Conservation (phyloP, 2,329 filamentous ascomycete genomes). For the Cladosporium sp. region DNA sequence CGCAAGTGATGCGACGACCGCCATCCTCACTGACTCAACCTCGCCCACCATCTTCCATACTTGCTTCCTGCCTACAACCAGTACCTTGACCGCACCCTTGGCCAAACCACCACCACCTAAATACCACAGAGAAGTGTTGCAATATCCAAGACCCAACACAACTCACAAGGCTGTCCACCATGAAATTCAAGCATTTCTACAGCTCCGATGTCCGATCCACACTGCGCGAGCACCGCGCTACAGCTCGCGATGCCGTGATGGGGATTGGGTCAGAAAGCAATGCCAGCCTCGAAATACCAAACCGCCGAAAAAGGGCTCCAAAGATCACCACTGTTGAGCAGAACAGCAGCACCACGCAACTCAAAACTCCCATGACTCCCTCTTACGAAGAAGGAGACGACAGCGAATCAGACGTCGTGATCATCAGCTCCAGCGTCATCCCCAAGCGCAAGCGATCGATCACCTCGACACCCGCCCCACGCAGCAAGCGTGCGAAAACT, state of each 20-base stretch:
- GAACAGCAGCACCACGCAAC: too few relatives aligned
- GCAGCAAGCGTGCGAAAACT: neutral
- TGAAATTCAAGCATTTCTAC: neutral
- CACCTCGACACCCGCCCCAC: neutral
- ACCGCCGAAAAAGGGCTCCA: too few relatives aligned
- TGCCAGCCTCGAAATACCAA: neutral
- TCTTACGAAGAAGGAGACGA: neutral
- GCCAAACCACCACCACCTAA: neutral
- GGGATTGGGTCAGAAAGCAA: neutral
- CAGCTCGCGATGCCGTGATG: neutral
- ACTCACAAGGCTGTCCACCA: neutral
- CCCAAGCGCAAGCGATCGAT: conserved; percentile 2
- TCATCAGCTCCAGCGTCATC: neutral
- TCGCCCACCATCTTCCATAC: neutral
- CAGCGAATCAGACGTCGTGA: neutral
- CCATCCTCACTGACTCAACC: neutral
- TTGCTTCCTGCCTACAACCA: neutral
- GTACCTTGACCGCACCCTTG: neutral
- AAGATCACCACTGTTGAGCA: too few relatives aligned
- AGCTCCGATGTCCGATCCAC: neutral
- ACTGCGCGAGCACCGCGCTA: neutral
- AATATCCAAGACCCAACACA: neutral
- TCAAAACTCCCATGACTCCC: neutral
- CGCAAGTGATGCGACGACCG: neutral
- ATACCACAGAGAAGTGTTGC: neutral